These are phyloP conservation scores for Tetrahymena elliotti DNA, from an alignment of 73 alveolate species.

Conservation along the genomic window DNA sequence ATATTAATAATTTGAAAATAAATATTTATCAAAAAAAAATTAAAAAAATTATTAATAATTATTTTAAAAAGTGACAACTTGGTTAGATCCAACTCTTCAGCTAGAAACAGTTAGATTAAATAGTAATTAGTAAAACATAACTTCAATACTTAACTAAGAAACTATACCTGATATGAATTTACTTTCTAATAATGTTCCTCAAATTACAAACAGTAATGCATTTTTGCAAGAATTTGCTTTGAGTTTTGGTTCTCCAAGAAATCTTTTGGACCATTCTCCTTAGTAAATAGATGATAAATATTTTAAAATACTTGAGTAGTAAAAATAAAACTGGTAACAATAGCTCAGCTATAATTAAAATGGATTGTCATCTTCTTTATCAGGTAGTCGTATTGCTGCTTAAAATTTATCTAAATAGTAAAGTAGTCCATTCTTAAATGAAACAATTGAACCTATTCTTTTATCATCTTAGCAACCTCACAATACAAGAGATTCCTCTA, in stretches of 20 bases:
- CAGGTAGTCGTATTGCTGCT: neutral
- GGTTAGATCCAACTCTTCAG: neutral
- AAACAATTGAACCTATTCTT: neutral
- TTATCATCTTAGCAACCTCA: neutral
- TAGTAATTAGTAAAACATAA: neutral
- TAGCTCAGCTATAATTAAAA: neutral
- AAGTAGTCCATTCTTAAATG: neutral
- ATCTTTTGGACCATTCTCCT: neutral
- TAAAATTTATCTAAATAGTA: neutral
- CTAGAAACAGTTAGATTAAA: neutral
- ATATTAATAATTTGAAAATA: too few relatives aligned
- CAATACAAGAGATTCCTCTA: neutral
- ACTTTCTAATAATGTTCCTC: neutral
- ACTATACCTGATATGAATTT: neutral
- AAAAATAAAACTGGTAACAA: neutral
- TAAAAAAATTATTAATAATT: neutral
- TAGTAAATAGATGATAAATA: neutral
- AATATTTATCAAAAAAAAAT: neutral
- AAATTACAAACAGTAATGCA: neutral
- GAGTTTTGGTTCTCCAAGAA: neutral
- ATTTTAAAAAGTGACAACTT: neutral
- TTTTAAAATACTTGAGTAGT: neutral
- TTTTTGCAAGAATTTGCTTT: neutral
- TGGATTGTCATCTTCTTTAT: neutral
- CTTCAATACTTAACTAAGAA: neutral